Conservation (phyloP, 2,329 filamentous ascomycete genomes). For the Mollisia scopiformis region DNA sequence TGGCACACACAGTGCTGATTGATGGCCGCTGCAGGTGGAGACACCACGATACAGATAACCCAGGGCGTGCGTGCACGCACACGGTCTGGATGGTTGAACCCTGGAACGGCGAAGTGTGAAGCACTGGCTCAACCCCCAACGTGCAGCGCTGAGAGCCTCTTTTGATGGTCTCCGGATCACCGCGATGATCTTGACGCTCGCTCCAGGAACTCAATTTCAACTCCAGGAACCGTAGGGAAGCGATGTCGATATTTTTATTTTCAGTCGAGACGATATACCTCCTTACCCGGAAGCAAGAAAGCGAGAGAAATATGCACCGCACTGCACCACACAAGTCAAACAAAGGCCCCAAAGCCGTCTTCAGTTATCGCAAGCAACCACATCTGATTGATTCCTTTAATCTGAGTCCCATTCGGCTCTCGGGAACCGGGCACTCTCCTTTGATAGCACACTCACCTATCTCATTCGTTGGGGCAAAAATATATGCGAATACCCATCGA, state of each 20-base stretch:
- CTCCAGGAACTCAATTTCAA: neutral
- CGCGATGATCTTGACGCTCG: neutral
- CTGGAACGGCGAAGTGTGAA: too few relatives aligned
- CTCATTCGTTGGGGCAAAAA: neutral
- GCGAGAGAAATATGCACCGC: neutral
- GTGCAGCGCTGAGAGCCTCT: neutral
- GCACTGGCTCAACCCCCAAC: too few relatives aligned
- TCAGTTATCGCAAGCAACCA: constrained; percentile 4
- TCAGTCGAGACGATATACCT: too few relatives aligned
- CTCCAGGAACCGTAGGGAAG: too few relatives aligned
- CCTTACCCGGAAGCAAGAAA: neutral
- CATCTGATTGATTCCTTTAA: neutral
- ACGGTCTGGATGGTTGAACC: neutral
- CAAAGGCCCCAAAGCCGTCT: neutral
- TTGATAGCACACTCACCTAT: neutral
- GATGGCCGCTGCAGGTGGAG: neutral
- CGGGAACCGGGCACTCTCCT: neutral
- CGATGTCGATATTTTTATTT: too few relatives aligned
- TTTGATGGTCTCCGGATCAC: neutral
- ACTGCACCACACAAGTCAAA: neutral
- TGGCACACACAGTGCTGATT: too few relatives aligned
- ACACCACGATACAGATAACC: neutral
- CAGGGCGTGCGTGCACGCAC: too few relatives aligned
- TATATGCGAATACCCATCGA: neutral
- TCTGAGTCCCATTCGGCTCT: neutral